Conservation (phyloP, 192 early-diverging fungal species). For the Obelidium mucronatum region DNA sequence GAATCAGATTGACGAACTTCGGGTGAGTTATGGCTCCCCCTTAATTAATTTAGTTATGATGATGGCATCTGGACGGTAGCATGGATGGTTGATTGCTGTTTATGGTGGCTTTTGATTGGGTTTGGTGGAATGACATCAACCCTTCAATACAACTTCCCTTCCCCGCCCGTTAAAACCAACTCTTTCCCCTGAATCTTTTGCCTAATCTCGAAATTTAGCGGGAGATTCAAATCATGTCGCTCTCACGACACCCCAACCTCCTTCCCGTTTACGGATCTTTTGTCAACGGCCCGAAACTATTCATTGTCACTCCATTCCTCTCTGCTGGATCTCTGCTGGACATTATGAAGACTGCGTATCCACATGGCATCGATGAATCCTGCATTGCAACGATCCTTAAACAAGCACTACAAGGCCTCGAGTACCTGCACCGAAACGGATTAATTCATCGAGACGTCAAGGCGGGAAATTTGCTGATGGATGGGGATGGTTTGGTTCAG, state of each 20-base stretch:
- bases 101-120: background rate
- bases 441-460: conserved; percentile 77
- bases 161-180: no score
- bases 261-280: conserved; percentile 85
- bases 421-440: conserved; percentile 70
- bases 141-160: no score
- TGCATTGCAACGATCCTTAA: conserved; percentile 82
- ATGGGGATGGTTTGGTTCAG: conserved; percentile 65
- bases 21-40: conserved; percentile 69
- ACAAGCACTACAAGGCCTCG: conserved; percentile 71
- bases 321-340: conserved; percentile 79
- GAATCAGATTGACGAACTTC: conserved; percentile 89
- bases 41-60: background rate
- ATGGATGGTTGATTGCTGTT: background rate
- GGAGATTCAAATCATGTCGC: conserved; percentile 86
- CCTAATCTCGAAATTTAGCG: no score
- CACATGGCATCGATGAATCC: conserved; percentile 82
- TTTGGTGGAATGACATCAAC: no score
- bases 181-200: no score
- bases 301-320: conserved; percentile 85
- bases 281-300: conserved; percentile 78
- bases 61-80: background rate
- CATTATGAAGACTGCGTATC: conserved; percentile 88
- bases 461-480: conserved; percentile 71
- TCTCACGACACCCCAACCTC: conserved; percentile 88